phyloP scores from a whole-genome alignment of 129 eudicot species.

The Flaveria ramosissima region DNA sequence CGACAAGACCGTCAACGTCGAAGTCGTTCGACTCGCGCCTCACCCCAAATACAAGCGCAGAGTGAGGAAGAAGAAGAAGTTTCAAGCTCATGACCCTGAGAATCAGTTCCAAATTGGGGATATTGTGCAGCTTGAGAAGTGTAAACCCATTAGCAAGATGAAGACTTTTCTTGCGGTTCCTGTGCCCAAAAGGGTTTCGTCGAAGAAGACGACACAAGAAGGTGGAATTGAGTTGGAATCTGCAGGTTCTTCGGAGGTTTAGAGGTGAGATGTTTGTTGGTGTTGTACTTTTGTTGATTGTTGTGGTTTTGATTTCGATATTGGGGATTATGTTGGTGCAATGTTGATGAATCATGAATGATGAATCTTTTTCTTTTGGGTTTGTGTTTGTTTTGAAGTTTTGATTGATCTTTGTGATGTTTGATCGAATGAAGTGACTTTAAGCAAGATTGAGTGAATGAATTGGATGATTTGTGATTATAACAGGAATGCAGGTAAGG shows the following conservation, averaged over 20 bases:
- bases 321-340: not conserved
- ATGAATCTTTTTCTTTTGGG: too few species aligned
- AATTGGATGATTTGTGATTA: too few species aligned
- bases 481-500: not conserved
- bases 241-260: constrained; percentile 36
- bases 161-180: constrained; percentile 79
- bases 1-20: constrained; percentile 90
- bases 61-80: constrained; percentile 84
- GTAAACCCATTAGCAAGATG: constrained; percentile 82
- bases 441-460: too few species aligned
- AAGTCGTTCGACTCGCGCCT: constrained; percentile 79
- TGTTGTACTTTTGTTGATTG: not conserved
- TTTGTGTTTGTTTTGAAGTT: not conserved
- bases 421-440: not conserved
- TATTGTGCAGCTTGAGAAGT: constrained; percentile 71
- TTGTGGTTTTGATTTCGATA: not conserved
- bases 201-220: constrained; percentile 37
- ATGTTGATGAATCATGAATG: too few species aligned
- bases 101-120: constrained; percentile 80
- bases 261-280: constrained; percentile 5
- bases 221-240: constrained; percentile 67
- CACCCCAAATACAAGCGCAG: constrained; percentile 95
- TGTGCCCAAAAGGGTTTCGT: constrained; percentile 37
- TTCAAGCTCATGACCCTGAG: constrained; percentile 89
- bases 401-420: not conserved